These are phyloP conservation scores for Volvariella surrecta DNA, from an alignment of 1,284 basidiomycete species.

Conservation along the genomic window DNA sequence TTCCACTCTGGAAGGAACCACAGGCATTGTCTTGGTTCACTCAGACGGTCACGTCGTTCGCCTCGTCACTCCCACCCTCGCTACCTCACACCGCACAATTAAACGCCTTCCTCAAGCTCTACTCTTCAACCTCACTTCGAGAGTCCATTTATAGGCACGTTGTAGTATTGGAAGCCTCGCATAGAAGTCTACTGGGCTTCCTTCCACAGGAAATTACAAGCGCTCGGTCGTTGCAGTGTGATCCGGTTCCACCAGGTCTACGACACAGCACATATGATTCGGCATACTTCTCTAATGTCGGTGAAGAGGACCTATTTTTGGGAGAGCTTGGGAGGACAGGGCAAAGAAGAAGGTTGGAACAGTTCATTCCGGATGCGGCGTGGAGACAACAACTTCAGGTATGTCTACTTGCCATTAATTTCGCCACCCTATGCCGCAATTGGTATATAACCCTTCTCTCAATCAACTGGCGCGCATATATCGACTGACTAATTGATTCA, in stretches of 20 bases:
- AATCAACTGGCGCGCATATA: too few species aligned
- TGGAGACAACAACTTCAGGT: slow-evolving; percentile 51
- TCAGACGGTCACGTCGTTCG: slow-evolving; percentile 37
- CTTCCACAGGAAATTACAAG: slow-evolving; percentile 49
- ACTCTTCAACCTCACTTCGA: slow-evolving; percentile 27
- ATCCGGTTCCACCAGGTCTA: slow-evolving; percentile 69
- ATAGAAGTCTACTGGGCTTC: slow-evolving; percentile 58
- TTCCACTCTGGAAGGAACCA: slow-evolving; percentile 74
- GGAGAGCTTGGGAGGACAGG: slow-evolving; percentile 20
- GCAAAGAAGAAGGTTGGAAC: slow-evolving; percentile 42
- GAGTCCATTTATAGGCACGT: slow-evolving; percentile 68
- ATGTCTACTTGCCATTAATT: slow-evolving; percentile 9
- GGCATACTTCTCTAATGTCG: slow-evolving; percentile 61
- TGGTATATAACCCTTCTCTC: too few species aligned
- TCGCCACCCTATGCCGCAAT: slow-evolving; percentile 8
- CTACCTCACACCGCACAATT: slow-evolving; percentile 27
- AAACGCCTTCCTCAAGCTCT: slow-evolving; percentile 35
- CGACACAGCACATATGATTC: slow-evolving; percentile 55
- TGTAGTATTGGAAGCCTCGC: slow-evolving; percentile 58
- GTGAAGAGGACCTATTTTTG: slow-evolving; percentile 34
- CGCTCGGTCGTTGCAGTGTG: slow-evolving; percentile 59
- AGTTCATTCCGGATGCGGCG: slow-evolving; percentile 46
- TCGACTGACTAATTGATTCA: too few species aligned
- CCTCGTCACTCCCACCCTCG: slow-evolving; percentile 21
- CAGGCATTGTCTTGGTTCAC: slow-evolving; percentile 63